These are phyloP conservation scores for Ampelocalamus luodianensis DNA, from an alignment of 176 grass and related monocot species.

Conservation along the genomic window DNA sequence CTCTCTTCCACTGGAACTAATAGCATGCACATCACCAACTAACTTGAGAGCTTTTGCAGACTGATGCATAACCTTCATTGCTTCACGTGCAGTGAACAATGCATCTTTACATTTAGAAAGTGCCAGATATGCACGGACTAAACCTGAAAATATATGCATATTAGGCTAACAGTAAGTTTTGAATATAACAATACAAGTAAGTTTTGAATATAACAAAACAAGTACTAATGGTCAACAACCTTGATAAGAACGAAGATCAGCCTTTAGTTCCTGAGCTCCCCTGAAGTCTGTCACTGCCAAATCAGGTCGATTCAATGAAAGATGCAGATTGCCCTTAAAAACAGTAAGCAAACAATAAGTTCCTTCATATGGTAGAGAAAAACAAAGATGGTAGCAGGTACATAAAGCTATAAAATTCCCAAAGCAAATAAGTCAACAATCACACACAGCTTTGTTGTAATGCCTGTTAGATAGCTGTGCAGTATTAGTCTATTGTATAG, in stretches of 20 bases:
- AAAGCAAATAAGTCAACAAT: constrained; percentile 9
- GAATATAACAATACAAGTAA: constrained; percentile 7
- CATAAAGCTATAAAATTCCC: not conserved
- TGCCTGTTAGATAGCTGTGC: no score
- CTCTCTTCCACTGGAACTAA: constrained; percentile 89
- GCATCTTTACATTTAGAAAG: constrained; percentile 96
- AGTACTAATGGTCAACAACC: constrained; percentile 47
- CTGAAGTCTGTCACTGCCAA: constrained; percentile 86
- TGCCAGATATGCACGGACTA: constrained; percentile 87
- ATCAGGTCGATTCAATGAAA: constrained; percentile 89
- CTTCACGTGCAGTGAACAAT: constrained; percentile 88
- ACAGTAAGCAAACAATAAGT: constrained; percentile 38
- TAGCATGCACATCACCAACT: constrained; percentile 96
- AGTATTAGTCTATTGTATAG: no score
- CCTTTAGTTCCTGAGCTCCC: constrained; percentile 87
- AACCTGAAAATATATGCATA: constrained; percentile 51
- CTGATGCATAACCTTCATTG: constrained; percentile 98
- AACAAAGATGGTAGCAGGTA: constrained; percentile 13
- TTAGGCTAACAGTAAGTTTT: constrained; percentile 19
- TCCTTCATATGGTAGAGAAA: not conserved
- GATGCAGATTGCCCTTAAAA: constrained; percentile 78
- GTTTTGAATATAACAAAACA: no score
- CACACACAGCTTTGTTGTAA: not conserved
- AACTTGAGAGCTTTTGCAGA: constrained; percentile 98
- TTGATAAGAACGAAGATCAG: constrained; percentile 98